Base-by-base conservation (phyloP, 2,329 filamentous ascomycete genomes). In the Alternaria gansuensis region DNA sequence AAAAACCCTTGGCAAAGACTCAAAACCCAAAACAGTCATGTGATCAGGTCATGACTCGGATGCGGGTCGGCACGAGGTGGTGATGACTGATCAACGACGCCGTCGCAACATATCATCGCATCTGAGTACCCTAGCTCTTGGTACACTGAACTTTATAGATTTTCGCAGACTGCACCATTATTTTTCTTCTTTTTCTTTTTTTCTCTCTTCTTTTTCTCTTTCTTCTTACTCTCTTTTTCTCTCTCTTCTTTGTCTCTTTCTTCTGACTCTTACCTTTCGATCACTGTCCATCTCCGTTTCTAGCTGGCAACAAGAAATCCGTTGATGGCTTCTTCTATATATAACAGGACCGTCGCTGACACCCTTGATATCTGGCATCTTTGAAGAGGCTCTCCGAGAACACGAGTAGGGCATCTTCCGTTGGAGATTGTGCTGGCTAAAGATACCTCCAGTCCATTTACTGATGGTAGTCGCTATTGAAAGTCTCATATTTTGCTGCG, bases 21-120 rank as follows among this genome's bases (percentile, higher is more conserved):
- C 17, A 17, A 17, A 17, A 17, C 17, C 17, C 17, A 17, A 17
- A 17, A 31, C 3, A 21, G 2, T 46, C 44, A 33, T 29, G 44
- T 46, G 44, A 6, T 2, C 2, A 3, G 0, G 1, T 2, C 0
- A 41, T 9, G n/a, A 8, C 44, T 34, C 17, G 14, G 5, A 14
- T 13, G 5, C 13, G 7, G 44, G 13, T 36, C 21, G 29, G 44
- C 44, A 46, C 21, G 31, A 24, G 14, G 14, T 48, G 44, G 21
- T n/a, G 44, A 48, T 48, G 29, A 48, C 44, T 48, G 21, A 48
- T 48, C 29, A 48, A 34, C 31, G 31, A 48, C 31, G 29, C 44
- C 31, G 31, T 34, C 21, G 31, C 13, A 48, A 48, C 29, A 26
- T 21, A 34, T 34, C 44, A 17, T 48, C 29, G 44, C 29, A 36